Base-by-base conservation (phyloP, 2,329 filamentous ascomycete species). In the Harringtonia lauricola region DNA sequence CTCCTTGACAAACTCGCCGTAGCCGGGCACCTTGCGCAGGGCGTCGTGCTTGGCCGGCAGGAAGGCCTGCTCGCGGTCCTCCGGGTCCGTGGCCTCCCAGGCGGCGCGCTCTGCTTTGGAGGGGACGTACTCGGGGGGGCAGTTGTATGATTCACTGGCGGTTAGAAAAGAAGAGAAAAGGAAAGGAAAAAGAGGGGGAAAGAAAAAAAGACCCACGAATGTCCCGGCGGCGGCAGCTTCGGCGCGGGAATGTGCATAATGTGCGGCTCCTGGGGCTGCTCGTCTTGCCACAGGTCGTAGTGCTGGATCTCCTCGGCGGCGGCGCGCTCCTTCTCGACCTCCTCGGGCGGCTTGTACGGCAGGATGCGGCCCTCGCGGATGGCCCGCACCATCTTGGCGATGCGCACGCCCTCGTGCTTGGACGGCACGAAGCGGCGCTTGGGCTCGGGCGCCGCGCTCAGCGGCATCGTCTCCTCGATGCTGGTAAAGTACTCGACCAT, bases 311-410 rank as follows among this genome's bases (percentile, higher is more conserved):
- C 79, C 47, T 84, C 71, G 44, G 86, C 79, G 42, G 84, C 76
- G 6, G 22, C 47, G 44, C 86, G 79, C 51, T 89, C 78, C 49
- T 81, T 74, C 54, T 86, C 64, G 36, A 63, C 67, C 51, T 75
- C 84, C 55, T 79, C 72, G 0, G 80, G 79, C 4, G 87, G 78
- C 59, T 81, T 87, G 67, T 94, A 94, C 4, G 94, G 94, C 56
- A 94, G 68, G 52, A 98, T 96, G 40, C 88, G 80, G 30, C 94
- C 92, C 64, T 96, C 90, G 51, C 84, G 81, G 54, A 98, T 98
- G 31, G 92, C 92, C 57, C 86, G 87, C 43, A 96, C 92, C 56
- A 98, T 80, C 68, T 98, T 96, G 79, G 95, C 95, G 41, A 98
- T 79, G 45, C 89, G 79, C 70, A 95, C 95, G 28, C 86, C 84